phyloP scores from a whole-genome alignment of 1,284 basidiomycete genomes.

The Dichomitus squalens region DNA sequence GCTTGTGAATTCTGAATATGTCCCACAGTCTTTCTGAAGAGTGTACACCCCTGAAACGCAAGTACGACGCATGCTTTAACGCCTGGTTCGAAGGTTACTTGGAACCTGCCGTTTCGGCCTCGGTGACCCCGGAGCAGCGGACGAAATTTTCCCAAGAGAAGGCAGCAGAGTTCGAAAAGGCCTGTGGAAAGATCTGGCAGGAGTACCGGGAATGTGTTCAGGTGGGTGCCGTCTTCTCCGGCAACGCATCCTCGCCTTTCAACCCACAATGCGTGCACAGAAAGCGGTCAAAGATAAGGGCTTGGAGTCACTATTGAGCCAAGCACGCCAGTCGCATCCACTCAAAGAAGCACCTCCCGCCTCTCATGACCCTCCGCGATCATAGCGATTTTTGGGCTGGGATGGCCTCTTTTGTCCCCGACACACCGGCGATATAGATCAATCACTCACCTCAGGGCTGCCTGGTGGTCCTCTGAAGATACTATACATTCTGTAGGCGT shows the following conservation, averaged over 20 bases:
- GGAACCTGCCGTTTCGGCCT: slow-evolving; percentile 63
- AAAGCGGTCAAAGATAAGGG: slow-evolving; percentile 82
- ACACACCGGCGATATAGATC: neutral
- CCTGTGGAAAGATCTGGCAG: slow-evolving; percentile 82
- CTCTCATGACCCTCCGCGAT: neutral
- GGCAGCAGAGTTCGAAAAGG: slow-evolving; percentile 80
- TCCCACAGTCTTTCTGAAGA: slow-evolving; percentile 73
- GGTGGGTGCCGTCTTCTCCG: slow-evolving; percentile 40
- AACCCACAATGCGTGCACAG: slow-evolving; percentile 43
- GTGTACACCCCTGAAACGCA: slow-evolving; percentile 89
- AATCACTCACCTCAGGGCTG: too few species aligned
- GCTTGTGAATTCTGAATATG: slow-evolving; percentile 41
- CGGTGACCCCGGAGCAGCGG: slow-evolving; percentile 45
- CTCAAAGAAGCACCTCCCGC: slow-evolving; percentile 51
- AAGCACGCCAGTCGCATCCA: slow-evolving; percentile 84
- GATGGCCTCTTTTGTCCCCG: neutral
- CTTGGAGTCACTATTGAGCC: slow-evolving; percentile 73
- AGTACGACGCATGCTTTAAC: slow-evolving; percentile 95
- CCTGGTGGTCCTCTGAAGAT: too few species aligned
- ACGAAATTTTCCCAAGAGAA: slow-evolving; percentile 52
- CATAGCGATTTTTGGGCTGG: neutral
- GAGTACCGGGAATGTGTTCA: slow-evolving; percentile 82
- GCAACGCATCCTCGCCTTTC: neutral
- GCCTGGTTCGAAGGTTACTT: slow-evolving; percentile 96
- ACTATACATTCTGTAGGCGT: neutral